phyloP scores from a whole-genome alignment of 2,329 filamentous ascomycete genomes.

The Sporothrix protearum region DNA sequence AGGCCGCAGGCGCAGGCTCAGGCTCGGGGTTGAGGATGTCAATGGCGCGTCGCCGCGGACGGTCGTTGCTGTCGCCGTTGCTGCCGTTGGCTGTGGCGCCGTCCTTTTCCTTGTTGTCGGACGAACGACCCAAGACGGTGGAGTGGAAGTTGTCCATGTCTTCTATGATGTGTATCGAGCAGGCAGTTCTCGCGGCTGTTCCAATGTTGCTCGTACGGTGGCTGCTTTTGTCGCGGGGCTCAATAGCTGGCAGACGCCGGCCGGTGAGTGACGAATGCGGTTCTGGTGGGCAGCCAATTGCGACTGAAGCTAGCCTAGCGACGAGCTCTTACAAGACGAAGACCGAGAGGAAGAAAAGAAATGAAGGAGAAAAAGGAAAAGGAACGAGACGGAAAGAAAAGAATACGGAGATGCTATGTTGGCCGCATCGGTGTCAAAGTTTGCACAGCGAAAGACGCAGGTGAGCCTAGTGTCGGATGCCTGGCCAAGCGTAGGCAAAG shows the following conservation, averaged over 20 bases:
- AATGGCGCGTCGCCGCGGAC: slow-evolving; percentile 45
- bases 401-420: not conserved
- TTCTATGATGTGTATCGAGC: not conserved
- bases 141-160: slow-evolving; percentile 50
- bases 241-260: not conserved
- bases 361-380: not conserved
- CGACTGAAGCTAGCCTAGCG: not conserved
- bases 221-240: not conserved
- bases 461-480: not conserved
- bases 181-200: not conserved
- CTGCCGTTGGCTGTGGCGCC: slow-evolving; percentile 36
- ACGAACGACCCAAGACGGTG: slow-evolving; percentile 48
- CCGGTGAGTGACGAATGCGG: not conserved
- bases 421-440: slow-evolving; percentile 10
- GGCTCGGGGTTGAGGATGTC: slow-evolving; percentile 38
- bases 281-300: slow-evolving; percentile 18
- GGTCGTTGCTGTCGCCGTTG: slow-evolving; percentile 38
- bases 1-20: slow-evolving; percentile 5
- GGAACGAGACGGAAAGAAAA: not conserved
- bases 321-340: not conserved
- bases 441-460: not conserved
- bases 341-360: not conserved
- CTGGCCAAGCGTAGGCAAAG: not conserved
- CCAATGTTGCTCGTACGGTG: not conserved
- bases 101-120: slow-evolving; percentile 39